Evolutionary conservation across 1,284 basidiomycete species (phyloP).

Genomic region (Vanrija humicola): DNA sequence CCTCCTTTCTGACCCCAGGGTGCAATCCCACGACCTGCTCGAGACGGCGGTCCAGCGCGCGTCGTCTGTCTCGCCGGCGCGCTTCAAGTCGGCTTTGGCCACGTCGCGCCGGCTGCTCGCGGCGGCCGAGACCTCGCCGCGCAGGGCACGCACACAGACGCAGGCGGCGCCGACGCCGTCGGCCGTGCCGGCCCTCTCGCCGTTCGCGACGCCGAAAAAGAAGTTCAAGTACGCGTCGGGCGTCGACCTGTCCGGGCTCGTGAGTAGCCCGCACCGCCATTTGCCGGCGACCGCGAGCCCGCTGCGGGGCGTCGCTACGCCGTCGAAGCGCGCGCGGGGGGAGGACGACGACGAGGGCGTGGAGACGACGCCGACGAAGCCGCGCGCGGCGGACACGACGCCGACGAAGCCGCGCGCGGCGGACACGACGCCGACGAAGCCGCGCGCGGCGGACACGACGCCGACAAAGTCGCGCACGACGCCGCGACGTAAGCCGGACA

Average conservation of each 20-base stretch:
- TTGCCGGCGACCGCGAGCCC: constrained; percentile 19
- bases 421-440: neutral
- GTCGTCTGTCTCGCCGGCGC: constrained; percentile 35
- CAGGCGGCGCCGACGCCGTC: neutral
- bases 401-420: neutral
- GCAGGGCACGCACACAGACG: neutral
- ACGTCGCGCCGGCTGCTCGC: constrained; percentile 27
- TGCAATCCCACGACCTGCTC: constrained; percentile 37
- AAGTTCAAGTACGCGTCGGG: constrained; percentile 31
- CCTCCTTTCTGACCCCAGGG: constrained; percentile 11
- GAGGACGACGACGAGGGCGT: neutral
- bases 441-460: neutral
- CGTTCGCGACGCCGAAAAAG: constrained; percentile 36
- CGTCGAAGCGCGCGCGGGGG: constrained; percentile 5
- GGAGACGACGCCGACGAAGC: neutral
- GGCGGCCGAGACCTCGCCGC: neutral
- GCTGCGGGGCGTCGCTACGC: constrained; percentile 27
- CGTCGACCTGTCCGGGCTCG: constrained; percentile 26
- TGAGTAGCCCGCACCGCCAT: constrained; percentile 18
- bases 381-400: neutral
- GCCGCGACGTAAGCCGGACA: constrained; percentile 6
- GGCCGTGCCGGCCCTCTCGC: constrained; percentile 2
- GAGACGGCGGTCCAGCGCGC: constrained; percentile 37
- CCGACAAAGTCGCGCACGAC: constrained; percentile 3
- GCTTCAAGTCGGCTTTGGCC: constrained; percentile 34